These are phyloP conservation scores for Pseudogymnoascus sp. DNA, from an alignment of 2,329 filamentous ascomycete species.

Conservation along the genomic window DNA sequence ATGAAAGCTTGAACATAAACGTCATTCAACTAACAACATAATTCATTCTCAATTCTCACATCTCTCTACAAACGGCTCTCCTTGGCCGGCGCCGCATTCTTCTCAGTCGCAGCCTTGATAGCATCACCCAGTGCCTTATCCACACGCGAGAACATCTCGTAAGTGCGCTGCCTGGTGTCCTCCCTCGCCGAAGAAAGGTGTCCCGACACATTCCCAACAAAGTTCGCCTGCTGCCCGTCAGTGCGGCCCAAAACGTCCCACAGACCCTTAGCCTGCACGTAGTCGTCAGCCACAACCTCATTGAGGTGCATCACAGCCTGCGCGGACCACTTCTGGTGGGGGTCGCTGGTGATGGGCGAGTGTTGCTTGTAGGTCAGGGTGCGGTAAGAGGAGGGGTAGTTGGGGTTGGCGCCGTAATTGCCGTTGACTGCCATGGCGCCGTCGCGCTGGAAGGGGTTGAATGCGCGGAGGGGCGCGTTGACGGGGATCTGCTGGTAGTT, in stretches of 20 bases:
- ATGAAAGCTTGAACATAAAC: neutral
- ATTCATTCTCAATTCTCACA: neutral
- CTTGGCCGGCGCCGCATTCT: neutral
- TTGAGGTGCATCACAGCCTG: conserved; percentile 37
- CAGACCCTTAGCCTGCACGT: conserved; percentile 27
- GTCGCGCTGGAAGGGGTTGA: conserved; percentile 66
- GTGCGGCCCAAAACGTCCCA: conserved; percentile 34
- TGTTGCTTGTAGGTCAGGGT: conserved; percentile 36
- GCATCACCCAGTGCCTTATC: conserved; percentile 43
- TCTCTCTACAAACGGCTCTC: neutral
- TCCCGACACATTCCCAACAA: conserved; percentile 49
- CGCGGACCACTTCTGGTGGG: conserved; percentile 42
- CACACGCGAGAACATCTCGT: conserved; percentile 53
- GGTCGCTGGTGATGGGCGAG: conserved; percentile 29
- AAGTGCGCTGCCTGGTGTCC: conserved; percentile 49
- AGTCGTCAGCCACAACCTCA: conserved; percentile 29
- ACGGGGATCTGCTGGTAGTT: conserved; percentile 54
- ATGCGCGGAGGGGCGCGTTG: conserved; percentile 37
- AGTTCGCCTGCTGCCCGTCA: conserved; percentile 52
- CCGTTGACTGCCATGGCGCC: conserved; percentile 62
- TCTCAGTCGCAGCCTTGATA: conserved; percentile 46
- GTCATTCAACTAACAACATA: neutral
- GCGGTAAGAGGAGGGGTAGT: conserved; percentile 47
- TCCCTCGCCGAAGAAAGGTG: conserved; percentile 47
- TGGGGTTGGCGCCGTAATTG: conserved; percentile 53